Evolutionary conservation across 2,329 filamentous ascomycete genomes (phyloP).

Genomic region (Magnaporthales sp.): DNA sequence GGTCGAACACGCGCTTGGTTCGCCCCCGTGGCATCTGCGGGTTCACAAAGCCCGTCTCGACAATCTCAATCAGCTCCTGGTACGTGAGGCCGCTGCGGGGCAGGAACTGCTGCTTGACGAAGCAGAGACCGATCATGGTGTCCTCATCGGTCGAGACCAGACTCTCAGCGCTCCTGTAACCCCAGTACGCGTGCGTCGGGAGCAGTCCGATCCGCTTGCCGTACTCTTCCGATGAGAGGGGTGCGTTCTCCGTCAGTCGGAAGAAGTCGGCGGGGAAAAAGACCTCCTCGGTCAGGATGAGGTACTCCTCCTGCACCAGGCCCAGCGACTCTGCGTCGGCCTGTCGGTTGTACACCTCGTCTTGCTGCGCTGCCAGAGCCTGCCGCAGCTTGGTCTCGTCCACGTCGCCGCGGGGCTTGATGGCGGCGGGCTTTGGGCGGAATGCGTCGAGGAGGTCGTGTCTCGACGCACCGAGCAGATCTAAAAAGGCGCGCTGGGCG

Average conservation of each 20-base stretch:
- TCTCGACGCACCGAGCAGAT: neutral
- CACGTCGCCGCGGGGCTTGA: neutral
- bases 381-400: neutral
- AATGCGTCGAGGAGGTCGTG: neutral
- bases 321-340: neutral
- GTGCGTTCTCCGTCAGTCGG: neutral
- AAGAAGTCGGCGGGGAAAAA: neutral
- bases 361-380: neutral
- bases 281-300: neutral
- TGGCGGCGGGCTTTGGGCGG: neutral
- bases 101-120: neutral
- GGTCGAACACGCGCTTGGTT: neutral
- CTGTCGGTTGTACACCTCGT: neutral
- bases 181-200: neutral
- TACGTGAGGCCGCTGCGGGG: constrained; percentile 1
- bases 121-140: neutral
- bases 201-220: neutral
- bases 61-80: neutral
- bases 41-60: neutral
- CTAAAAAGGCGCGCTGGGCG: neutral
- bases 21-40: neutral
- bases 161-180: neutral
- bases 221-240: neutral
- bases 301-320: neutral
- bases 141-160: neutral